Evolutionary conservation across 495 filamentous ascomycete genomes (phyloP).

Genomic region (Podospora sp.): DNA sequence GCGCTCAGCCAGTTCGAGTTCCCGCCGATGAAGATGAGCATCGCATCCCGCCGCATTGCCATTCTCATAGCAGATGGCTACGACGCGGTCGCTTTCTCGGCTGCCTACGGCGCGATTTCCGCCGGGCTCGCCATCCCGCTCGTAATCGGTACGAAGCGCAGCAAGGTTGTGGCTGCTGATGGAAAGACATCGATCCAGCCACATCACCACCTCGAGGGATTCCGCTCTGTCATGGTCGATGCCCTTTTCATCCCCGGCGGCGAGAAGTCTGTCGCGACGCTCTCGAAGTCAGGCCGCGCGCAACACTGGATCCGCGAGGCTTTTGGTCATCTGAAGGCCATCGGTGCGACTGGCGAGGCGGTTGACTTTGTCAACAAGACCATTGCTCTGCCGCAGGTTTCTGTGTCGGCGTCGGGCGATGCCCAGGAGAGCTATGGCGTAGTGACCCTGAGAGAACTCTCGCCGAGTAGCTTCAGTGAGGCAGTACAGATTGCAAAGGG

Average conservation of each 20-base stretch:
- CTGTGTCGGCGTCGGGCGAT: constrained; percentile 49
- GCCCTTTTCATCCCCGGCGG: constrained; percentile 80
- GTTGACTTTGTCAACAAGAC: constrained; percentile 64
- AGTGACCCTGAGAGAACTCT: constrained; percentile 57
- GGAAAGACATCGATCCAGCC: constrained; percentile 62
- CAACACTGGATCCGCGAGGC: constrained; percentile 84
- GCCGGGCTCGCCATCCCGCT: constrained; percentile 68
- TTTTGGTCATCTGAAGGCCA: constrained; percentile 77
- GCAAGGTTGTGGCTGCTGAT: constrained; percentile 60
- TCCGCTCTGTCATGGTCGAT: constrained; percentile 86
- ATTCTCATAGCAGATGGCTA: constrained; percentile 84
- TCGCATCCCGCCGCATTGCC: constrained; percentile 71
- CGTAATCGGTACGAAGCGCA: constrained; percentile 67
- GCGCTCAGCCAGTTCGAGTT: constrained; percentile 72
- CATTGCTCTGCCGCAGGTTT: constrained; percentile 58
- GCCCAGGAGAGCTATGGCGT: constrained; percentile 71
- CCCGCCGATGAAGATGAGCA: constrained; percentile 62
- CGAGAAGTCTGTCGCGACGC: constrained; percentile 56
- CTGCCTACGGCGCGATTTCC: constrained; percentile 62
- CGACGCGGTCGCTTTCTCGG: constrained; percentile 65
- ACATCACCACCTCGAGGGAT: constrained; percentile 80
- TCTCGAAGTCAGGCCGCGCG: constrained; percentile 74
- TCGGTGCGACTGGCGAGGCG: constrained; percentile 73
- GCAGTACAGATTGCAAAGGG: constrained; percentile 62
- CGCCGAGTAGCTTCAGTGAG: constrained; percentile 58